Evolutionary conservation across 768 basidiomycete genomes (phyloP).

Genomic region (Calocera cornea): DNA sequence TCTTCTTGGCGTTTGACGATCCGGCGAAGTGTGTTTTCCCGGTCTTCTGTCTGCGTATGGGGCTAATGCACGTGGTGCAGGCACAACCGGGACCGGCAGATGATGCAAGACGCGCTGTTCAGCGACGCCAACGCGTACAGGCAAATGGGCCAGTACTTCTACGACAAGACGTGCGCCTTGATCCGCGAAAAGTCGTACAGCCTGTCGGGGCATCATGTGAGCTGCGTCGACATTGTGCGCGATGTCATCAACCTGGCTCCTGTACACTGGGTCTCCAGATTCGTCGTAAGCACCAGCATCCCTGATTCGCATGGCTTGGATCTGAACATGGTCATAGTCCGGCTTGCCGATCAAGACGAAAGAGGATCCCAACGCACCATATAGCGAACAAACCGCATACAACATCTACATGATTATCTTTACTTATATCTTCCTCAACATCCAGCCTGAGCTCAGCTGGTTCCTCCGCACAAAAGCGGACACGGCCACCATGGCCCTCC

Average conservation of each 20-base stretch:
- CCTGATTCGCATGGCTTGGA: neutral
- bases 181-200: conserved; percentile 25
- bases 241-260: conserved; percentile 56
- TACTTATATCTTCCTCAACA: conserved; percentile 66
- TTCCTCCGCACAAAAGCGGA: conserved; percentile 39
- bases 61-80: neutral
- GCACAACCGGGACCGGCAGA: neutral
- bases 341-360: conserved; percentile 58
- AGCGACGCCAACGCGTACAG: conserved; percentile 1
- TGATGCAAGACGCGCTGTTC: conserved; percentile 13
- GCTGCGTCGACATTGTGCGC: conserved; percentile 44
- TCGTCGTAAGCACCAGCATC: conserved; percentile 39
- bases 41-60: neutral
- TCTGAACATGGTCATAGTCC: conserved; percentile 31
- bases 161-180: conserved; percentile 17
- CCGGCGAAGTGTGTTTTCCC: conserved; percentile 19
- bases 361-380: conserved; percentile 39
- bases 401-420: conserved; percentile 52
- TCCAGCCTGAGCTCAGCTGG: conserved; percentile 46
- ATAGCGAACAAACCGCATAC: conserved; percentile 49
- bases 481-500: conserved; percentile 39
- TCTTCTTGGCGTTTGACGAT: conserved; percentile 31
- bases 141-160: conserved; percentile 7
- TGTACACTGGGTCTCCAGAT: conserved; percentile 48
- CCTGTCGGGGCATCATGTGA: conserved; percentile 20